phyloP scores from a whole-genome alignment of 1,284 basidiomycete genomes.

The Limonomyces culmigenus region DNA sequence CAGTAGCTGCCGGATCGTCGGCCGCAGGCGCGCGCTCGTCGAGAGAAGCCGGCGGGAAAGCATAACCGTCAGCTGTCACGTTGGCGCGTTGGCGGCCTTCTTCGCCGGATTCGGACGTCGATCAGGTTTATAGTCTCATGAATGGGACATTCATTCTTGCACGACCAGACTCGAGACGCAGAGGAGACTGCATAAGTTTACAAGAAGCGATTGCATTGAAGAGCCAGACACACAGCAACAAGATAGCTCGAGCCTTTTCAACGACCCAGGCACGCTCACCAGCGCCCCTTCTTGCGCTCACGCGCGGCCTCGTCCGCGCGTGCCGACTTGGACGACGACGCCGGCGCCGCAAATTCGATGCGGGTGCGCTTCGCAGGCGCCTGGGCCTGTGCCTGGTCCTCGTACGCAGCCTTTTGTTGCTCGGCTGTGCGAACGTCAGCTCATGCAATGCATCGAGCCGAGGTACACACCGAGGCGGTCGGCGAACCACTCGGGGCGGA shows the following conservation, averaged over 20 bases:
- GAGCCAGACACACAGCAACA: too few relatives aligned
- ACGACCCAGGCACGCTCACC: too few relatives aligned
- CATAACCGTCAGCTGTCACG: neutral
- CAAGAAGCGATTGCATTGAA: too few relatives aligned
- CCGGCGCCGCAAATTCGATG: conserved; percentile 33
- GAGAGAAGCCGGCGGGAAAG: conserved; percentile 12
- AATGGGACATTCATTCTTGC: too few relatives aligned
- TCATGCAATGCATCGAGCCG: neutral
- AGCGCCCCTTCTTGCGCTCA: too few relatives aligned
- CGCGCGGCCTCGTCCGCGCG: neutral
- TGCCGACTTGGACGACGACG: conserved; percentile 6
- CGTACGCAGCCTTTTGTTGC: conserved; percentile 38
- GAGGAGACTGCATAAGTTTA: too few relatives aligned
- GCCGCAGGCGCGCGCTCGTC: conserved; percentile 21
- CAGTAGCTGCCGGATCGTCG: conserved; percentile 42
- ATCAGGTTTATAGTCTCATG: too few relatives aligned
- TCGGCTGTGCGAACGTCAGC: conserved; percentile 11
- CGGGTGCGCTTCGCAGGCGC: conserved; percentile 31
- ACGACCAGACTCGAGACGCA: too few relatives aligned
- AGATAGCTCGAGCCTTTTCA: too few relatives aligned
- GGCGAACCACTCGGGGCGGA: conserved; percentile 49
- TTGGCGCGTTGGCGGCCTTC: neutral
- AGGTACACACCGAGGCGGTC: conserved; percentile 44
- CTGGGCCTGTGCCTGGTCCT: conserved; percentile 32
- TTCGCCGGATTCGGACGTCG: too few relatives aligned